Conservation (phyloP, 2,329 filamentous ascomycete species). For the Sporothrix protearum region DNA sequence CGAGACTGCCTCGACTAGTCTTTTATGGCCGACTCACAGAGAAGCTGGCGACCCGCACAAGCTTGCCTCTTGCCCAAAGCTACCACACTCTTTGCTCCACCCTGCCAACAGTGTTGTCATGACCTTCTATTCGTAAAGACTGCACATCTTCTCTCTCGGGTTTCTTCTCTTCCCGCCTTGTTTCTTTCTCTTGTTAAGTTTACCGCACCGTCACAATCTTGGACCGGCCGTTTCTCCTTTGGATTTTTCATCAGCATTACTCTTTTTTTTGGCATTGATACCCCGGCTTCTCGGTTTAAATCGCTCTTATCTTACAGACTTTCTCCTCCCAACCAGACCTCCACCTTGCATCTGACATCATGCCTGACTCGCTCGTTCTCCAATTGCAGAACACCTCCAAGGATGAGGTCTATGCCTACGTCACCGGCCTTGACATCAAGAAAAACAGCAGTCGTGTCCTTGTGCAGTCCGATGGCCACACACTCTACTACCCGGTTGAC, state of each 20-base stretch:
- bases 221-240: not conserved
- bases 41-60: conserved; percentile 5
- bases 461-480: conserved; percentile 46
- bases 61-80: not conserved
- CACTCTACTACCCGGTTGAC: conserved; percentile 54
- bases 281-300: not conserved
- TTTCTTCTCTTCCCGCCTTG: not conserved
- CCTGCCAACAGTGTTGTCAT: not conserved
- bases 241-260: not conserved
- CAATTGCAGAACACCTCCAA: conserved; percentile 54
- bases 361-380: conserved; percentile 49
- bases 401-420: conserved; percentile 57
- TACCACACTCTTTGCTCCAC: not conserved
- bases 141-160: not conserved
- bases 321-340: not conserved
- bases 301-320: not conserved
- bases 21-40: not conserved
- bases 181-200: not conserved
- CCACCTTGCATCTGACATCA: conserved; percentile 26
- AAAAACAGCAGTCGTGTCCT: conserved; percentile 38
- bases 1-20: not conserved
- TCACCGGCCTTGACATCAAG: conserved; percentile 60
- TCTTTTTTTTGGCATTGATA: not conserved
- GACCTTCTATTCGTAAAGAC: not conserved
- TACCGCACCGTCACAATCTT: not conserved